Conservation (phyloP, 148 eudicot species). For the Selenicereus undatus region DNA sequence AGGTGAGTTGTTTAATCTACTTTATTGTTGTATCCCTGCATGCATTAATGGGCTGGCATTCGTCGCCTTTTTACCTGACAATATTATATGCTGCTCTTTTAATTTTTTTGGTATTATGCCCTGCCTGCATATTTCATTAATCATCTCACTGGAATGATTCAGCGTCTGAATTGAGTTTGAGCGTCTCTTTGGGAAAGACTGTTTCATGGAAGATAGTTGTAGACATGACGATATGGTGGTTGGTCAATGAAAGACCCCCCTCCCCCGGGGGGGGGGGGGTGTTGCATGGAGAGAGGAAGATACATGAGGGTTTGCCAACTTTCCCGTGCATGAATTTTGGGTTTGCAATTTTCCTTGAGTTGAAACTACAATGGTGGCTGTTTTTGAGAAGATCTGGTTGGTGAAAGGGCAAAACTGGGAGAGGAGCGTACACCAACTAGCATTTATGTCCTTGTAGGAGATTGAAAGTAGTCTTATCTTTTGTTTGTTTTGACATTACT, state of each 20-base stretch:
- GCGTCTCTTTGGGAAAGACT: background rate
- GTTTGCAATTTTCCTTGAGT: no score
- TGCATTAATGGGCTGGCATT: background rate
- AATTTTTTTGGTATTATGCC: background rate
- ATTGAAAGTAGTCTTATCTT: no score
- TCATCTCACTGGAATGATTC: background rate
- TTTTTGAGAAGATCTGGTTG: no score
- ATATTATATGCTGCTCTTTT: background rate
- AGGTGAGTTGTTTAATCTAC: constrained; percentile 34
- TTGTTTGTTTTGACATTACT: no score
- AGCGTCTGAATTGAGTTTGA: background rate
- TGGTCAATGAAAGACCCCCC: background rate
- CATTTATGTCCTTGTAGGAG: no score
- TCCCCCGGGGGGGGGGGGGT: no score
- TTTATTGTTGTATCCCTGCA: background rate
- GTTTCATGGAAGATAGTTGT: background rate
- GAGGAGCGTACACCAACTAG: no score
- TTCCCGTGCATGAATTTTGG: no score
- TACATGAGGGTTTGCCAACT: no score
- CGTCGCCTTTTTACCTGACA: background rate
- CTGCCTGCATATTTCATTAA: background rate
- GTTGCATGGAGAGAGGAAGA: no score
- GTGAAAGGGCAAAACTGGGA: no score
- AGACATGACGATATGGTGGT: background rate
- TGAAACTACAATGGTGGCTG: no score